Base-by-base conservation (phyloP, 1,284 basidiomycete genomes). In the Phylloboletellus chloephorus region DNA sequence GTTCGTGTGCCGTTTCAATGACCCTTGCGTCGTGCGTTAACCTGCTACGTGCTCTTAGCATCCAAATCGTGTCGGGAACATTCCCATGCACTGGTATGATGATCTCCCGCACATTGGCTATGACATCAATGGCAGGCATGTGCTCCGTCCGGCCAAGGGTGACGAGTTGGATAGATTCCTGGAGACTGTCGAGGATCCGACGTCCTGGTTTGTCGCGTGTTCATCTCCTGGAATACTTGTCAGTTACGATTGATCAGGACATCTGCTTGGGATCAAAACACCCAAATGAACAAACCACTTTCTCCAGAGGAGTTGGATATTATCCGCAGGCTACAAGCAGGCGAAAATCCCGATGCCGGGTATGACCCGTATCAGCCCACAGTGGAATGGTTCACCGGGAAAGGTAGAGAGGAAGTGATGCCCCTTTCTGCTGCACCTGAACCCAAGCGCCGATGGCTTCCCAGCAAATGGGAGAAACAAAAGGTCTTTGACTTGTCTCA, bases 391-490 rank as follows among this genome's bases (percentile, higher is more conserved):
- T 99, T 97, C 64, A 97, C 96, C 6, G 92, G 92, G 7, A 86
- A 93, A 64, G 93, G 92, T 23, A 91, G 90, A 61, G 88, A 96
- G 60, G 88, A 94, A 67, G 68, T 86, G 30, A 97, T 92, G 85
- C 95, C 96, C 20, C 68, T 99, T 13, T 89, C 86, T 21, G 82
- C 80, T 28, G 87, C 88, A 12, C 91, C 94, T 1, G 94, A 98
- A 64, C 96, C 96, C 15, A 99, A 99, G 68, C 78, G 91, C 39
- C 79, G 96, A 40, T 99, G 95, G 80, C 79, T 98, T 5, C 91
- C 95, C 10, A 95, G 90, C 69, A 98, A 96, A 73, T 98, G 96
- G 96, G 96, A 98, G 69, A 97, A 98, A 69, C 85, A 97, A 75
- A 98, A 98, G 79, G 92, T 88, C 54, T 33, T 19, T 32, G 8